phyloP scores from a whole-genome alignment of 163 green algal genomes.

The Coccomyxa subellipsoidea region DNA sequence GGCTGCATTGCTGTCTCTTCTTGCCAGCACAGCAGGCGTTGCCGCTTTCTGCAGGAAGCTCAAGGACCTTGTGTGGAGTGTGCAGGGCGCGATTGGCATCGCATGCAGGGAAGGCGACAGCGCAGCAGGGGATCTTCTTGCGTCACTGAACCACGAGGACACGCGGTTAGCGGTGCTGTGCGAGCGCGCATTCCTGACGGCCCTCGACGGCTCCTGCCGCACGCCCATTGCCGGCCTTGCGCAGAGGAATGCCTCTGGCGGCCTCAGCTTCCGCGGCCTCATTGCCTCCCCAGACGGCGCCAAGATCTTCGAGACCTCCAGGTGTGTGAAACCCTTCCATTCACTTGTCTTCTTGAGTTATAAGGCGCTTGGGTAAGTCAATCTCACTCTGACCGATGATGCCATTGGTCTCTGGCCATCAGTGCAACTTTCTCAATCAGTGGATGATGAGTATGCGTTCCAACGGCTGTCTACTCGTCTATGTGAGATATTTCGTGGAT shows the following conservation, averaged over 20 bases:
- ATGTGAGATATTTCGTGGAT: too few species aligned
- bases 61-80: not conserved
- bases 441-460: not conserved
- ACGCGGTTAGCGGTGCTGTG: conserved; percentile 90
- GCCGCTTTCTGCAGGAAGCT: too few species aligned
- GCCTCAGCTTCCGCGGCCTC: conserved; percentile 84
- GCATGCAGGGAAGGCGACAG: conserved; percentile 85
- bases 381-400: too few species aligned
- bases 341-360: too few species aligned
- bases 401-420: too few species aligned
- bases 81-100: conserved; percentile 88
- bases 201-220: conserved; percentile 95
- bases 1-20: too few species aligned
- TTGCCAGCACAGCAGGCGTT: too few species aligned
- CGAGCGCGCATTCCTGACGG: conserved; percentile 92
- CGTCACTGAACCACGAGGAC: conserved; percentile 94
- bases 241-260: conserved; percentile 28
- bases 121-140: conserved; percentile 61
- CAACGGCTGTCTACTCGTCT: too few species aligned
- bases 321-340: conserved; percentile 22
- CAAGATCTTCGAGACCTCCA: conserved; percentile 69
- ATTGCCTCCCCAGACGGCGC: conserved; percentile 88
- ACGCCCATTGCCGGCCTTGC: conserved; percentile 89
- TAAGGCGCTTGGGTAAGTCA: too few species aligned
- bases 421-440: not conserved